These are phyloP conservation scores for Cladophialophora psammophila DNA, from an alignment of 2,329 filamentous ascomycete species.

Conservation along the genomic window DNA sequence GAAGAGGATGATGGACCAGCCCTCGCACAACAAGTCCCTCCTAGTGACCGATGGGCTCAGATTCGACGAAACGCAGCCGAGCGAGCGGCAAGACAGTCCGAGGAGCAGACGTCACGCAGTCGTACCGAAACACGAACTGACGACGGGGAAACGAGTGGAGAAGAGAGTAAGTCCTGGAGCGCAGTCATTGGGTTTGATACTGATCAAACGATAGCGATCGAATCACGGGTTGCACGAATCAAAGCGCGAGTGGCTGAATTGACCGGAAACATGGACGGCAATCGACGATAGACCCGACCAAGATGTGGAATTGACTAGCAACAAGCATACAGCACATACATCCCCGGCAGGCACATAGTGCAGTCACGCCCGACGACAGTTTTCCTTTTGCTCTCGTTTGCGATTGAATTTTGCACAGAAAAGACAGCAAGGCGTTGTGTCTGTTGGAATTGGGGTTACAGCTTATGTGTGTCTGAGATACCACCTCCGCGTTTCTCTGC, in stretches of 20 bases:
- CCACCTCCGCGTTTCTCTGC: slow-evolving; percentile 27
- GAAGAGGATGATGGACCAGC: slow-evolving; percentile 41
- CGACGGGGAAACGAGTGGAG: slow-evolving; percentile 89
- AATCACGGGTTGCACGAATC: slow-evolving; percentile 94
- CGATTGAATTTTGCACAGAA: slow-evolving; percentile 15
- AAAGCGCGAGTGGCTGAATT: slow-evolving; percentile 95
- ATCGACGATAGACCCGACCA: slow-evolving; percentile 35
- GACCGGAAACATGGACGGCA: slow-evolving; percentile 79
- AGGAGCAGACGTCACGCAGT: slow-evolving; percentile 62
- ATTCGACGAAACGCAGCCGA: slow-evolving; percentile 94
- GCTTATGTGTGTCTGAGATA: slow-evolving; percentile 31
- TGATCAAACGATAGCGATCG: slow-evolving; percentile 74
- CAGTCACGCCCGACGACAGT: slow-evolving; percentile 9
- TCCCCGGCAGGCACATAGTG: slow-evolving; percentile 5
- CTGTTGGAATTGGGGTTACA: slow-evolving; percentile 21
- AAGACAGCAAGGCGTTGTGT: slow-evolving; percentile 31
- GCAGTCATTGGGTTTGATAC: slow-evolving; percentile 14
- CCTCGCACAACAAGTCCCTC: slow-evolving; percentile 38
- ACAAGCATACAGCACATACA: slow-evolving; percentile 1
- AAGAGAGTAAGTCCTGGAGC: slow-evolving; percentile 76
- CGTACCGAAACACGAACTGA: slow-evolving; percentile 69
- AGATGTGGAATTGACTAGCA: background rate
- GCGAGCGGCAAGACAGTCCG: slow-evolving; percentile 71
- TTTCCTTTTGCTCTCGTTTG: slow-evolving; percentile 14
- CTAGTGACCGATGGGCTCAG: slow-evolving; percentile 89